Evolutionary conservation across 176 grass and related monocot genomes (phyloP), one percentile per base, ranked within the genome.

Genomic region (Cocos nucifera): DNA sequence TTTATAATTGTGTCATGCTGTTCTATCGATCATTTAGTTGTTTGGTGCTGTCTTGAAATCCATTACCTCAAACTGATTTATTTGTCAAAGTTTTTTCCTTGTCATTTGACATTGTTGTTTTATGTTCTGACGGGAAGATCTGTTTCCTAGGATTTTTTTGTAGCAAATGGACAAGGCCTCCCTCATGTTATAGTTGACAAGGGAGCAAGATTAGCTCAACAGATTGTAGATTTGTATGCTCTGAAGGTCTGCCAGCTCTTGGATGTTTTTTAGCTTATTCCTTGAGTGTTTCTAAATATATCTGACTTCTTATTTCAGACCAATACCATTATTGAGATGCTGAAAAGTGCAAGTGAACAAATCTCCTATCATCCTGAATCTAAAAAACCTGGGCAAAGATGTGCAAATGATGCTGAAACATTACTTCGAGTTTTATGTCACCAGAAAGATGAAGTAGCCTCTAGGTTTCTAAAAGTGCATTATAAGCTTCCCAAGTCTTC

Each of bases 401-500:
- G 70, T 73, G 71, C 69, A 62, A 85, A 81, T 75, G 83, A 84
- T 87, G 70, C 75, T 39, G 67, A 90, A 73, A 95, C 86, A 21
- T 75, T 95, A 78, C 82, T 95, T 67, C 70, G 90, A 64, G 66
- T 95, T 84, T 69, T 95, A 67, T 95, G 90, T 69, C 90, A 95
- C 79, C 90, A 95, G 69, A 95, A 87, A 70, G 90, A 95, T 64
- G 76, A 78, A 79, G 48, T 4, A 52, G 86, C 90, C 49, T 87
- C 90, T 57, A 70, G 82, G 17, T 95, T 95, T 76, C 79, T 95
- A 64, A 95, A 69, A 87, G 58, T 72, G 70, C 86, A 90, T 17
- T 95, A 95, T 78, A 70, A 95, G 66, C 86, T 95, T 74, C 86
- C 90, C 59, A 86, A 73, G 66, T 95, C 80, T 79, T 95, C 86